phyloP scores from a whole-genome alignment of 225 moss, liverwort and hornwort species.

The Rhytidiadelphus loreus region DNA sequence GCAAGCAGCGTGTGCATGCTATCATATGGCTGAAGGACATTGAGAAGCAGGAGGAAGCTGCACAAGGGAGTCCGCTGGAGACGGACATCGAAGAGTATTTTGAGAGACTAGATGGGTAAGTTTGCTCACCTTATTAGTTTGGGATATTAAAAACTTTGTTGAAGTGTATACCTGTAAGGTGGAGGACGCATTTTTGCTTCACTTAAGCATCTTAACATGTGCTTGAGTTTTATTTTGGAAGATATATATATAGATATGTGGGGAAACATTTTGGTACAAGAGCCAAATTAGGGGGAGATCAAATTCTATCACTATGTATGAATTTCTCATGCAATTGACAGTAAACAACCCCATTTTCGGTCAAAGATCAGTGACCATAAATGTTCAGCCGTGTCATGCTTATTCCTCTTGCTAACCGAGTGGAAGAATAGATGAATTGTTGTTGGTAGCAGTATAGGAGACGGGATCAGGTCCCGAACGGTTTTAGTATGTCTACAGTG shows the following conservation, averaged over 20 bases:
- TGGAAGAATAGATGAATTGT: neutral
- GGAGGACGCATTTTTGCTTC: neutral
- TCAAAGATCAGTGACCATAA: neutral
- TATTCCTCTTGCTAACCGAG: neutral
- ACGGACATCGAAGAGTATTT: conserved; percentile 72
- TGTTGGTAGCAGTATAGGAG: neutral
- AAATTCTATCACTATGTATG: neutral
- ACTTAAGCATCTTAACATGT: neutral
- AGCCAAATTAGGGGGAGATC: neutral
- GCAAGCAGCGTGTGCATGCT: conserved; percentile 89
- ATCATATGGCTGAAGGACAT: conserved; percentile 90
- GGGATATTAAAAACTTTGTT: neutral
- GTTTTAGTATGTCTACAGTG: neutral
- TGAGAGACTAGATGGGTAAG: conserved; percentile 75
- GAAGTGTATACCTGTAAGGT: neutral
- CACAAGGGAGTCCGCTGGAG: conserved; percentile 45
- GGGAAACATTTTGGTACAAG: neutral
- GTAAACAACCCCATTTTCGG: neutral
- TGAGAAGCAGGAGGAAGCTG: conserved; percentile 65
- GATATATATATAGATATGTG: neutral
- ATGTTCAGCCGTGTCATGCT: neutral
- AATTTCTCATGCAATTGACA: neutral
- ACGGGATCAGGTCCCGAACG: neutral
- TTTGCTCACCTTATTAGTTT: neutral
- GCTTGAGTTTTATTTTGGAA: neutral